phyloP scores from a whole-genome alignment of 768 basidiomycete genomes.

The Xanthoconium purpureum region DNA sequence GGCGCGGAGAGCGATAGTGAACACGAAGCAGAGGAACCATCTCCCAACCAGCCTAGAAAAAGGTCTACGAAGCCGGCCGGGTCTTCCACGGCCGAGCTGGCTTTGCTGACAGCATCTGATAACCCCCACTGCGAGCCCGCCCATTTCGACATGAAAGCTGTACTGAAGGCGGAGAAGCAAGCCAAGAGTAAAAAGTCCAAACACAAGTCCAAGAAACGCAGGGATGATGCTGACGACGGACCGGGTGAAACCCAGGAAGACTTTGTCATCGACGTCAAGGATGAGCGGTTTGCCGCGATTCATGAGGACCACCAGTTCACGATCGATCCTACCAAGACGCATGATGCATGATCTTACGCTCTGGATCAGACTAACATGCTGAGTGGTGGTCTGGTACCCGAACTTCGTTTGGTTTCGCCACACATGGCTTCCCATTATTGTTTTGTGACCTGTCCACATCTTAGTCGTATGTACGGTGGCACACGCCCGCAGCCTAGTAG shows the following conservation, averaged over 20 bases:
- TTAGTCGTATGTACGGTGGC: no score
- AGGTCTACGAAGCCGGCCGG: slow-evolving; percentile 22
- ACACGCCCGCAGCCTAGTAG: no score
- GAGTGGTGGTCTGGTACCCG: no score
- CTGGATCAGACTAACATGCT: no score
- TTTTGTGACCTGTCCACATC: no score
- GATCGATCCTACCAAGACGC: slow-evolving; percentile 95
- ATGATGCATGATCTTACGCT: no score
- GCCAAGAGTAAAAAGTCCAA: slow-evolving; percentile 42
- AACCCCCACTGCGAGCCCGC: slow-evolving; percentile 52
- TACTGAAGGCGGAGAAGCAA: slow-evolving; percentile 82
- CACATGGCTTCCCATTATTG: no score
- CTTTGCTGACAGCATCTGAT: slow-evolving; percentile 58
- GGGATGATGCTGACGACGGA: slow-evolving; percentile 41
- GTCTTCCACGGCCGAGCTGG: slow-evolving; percentile 53
- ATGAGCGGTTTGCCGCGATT: slow-evolving; percentile 82
- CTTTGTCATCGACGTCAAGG: slow-evolving; percentile 81
- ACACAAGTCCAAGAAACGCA: slow-evolving; percentile 22
- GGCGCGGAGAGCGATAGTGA: slow-evolving; percentile 34
- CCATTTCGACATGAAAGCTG: slow-evolving; percentile 89
- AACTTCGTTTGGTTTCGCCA: no score
- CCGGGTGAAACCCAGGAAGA: slow-evolving; percentile 71
- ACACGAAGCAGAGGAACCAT: slow-evolving; percentile 26
- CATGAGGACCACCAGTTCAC: slow-evolving; percentile 91
- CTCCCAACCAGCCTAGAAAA: slow-evolving; percentile 20